Conservation (phyloP, 768 basidiomycete species). For the Amanita rimosa region DNA sequence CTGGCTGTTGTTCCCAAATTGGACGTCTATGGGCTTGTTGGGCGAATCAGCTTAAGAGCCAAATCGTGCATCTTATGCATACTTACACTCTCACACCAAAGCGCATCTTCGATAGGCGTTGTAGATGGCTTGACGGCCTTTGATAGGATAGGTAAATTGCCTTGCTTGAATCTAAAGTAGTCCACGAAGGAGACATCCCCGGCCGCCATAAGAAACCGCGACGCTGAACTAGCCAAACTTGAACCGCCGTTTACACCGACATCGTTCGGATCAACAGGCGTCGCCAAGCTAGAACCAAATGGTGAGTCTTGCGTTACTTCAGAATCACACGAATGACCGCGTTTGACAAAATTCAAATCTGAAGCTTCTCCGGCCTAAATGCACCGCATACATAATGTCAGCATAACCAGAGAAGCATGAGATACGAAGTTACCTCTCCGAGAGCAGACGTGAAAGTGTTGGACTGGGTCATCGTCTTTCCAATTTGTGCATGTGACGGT, state of each 20-base stretch:
- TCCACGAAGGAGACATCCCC: not conserved
- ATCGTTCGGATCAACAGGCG: conserved; percentile 21
- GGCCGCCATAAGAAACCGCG: not conserved
- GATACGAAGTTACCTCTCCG: not conserved
- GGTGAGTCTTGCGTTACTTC: conserved; percentile 30
- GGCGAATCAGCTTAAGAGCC: not conserved
- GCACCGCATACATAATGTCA: not conserved
- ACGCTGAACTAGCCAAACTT: conserved; percentile 5
- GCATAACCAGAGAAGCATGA: not conserved
- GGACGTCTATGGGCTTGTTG: not conserved
- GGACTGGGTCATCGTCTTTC: not conserved
- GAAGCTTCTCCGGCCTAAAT: not conserved
- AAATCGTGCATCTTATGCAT: not conserved
- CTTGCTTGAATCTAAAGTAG: conserved; percentile 4
- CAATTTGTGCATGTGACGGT: too few relatives aligned
- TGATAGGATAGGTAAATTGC: not conserved
- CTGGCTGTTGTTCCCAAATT: not conserved
- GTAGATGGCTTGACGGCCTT: not conserved
- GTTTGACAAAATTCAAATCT: not conserved
- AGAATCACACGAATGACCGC: conserved; percentile 20
- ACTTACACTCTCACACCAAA: not conserved
- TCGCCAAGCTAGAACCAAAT: conserved; percentile 28
- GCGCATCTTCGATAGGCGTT: not conserved
- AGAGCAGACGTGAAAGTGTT: not conserved
- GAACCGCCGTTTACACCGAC: conserved; percentile 6